Percentiles rank a stretch among this genome's conserved stretches.
Conservation (phyloP, 345 rosid species). For the Populus davidiana region DNA sequence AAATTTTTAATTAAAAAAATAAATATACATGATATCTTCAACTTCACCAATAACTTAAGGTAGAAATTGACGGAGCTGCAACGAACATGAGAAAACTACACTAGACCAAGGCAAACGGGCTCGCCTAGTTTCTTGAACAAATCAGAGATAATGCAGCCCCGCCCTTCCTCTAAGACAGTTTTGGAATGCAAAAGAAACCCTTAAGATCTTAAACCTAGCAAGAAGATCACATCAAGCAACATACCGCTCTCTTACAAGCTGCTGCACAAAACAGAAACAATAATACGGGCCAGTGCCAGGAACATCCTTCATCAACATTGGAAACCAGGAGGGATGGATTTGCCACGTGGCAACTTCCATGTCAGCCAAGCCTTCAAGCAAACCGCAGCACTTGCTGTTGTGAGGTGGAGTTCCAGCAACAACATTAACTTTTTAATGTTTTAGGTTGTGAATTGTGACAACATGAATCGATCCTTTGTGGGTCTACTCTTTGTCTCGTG, state of each 20-base stretch:
- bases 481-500: not conserved
- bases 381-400: no score
- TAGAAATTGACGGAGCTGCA: not conserved
- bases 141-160: not conserved
- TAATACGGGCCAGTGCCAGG: not conserved
- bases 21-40: no score
- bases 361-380: no score
- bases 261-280: not conserved
- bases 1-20: no score
- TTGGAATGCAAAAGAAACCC: not conserved
- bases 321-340: no score
- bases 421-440: no score
- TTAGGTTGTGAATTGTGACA: constrained; percentile 5
- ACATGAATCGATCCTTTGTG: not conserved
- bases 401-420: no score
- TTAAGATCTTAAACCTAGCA: not conserved
- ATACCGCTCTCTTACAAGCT: no score
- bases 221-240: not conserved
- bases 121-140: constrained; percentile 12
- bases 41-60: no score
- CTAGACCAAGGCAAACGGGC: constrained; percentile 1
- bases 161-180: not conserved
- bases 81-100: not conserved
- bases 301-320: no score
- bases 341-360: no score